These are phyloP conservation scores for Asterella californica DNA, from an alignment of 225 moss, liverwort and hornwort species.

Conservation along the genomic window DNA sequence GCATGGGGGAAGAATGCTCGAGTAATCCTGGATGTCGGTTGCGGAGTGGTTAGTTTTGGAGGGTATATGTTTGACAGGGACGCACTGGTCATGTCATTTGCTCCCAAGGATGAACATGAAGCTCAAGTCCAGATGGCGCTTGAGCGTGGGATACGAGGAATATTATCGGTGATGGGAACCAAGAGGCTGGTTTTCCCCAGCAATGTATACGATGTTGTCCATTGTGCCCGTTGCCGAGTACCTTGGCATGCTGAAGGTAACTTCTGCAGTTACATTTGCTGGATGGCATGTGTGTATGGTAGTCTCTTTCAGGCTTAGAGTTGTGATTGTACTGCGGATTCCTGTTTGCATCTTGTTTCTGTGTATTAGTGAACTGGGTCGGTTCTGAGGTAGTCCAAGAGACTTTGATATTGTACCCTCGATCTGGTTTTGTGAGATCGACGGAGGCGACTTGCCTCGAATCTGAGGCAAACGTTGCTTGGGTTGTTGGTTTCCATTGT, in stretches of 20 bases:
- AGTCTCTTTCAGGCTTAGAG: neutral
- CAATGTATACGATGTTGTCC: slow-evolving; percentile 78
- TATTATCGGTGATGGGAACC: slow-evolving; percentile 87
- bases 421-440: neutral
- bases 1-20: slow-evolving; percentile 78
- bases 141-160: slow-evolving; percentile 74
- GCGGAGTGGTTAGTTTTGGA: slow-evolving; percentile 91
- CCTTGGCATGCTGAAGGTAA: slow-evolving; percentile 79
- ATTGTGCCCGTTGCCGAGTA: slow-evolving; percentile 87
- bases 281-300: neutral
- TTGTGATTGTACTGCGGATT: neutral
- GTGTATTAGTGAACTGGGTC: too few relatives aligned
- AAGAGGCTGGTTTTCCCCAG: slow-evolving; percentile 72
- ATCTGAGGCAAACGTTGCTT: too few relatives aligned
- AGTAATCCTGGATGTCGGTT: slow-evolving; percentile 82
- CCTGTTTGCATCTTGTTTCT: neutral
- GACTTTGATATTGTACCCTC: too few relatives aligned
- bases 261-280: neutral
- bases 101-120: slow-evolving; percentile 91
- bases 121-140: slow-evolving; percentile 91
- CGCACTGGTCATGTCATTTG: slow-evolving; percentile 87
- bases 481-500: neutral
- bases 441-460: neutral
- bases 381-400: too few relatives aligned
- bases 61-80: slow-evolving; percentile 78